These are phyloP conservation scores for Cystobasidium sp. DNA, from an alignment of 1,284 basidiomycete species.

Conservation along the genomic window DNA sequence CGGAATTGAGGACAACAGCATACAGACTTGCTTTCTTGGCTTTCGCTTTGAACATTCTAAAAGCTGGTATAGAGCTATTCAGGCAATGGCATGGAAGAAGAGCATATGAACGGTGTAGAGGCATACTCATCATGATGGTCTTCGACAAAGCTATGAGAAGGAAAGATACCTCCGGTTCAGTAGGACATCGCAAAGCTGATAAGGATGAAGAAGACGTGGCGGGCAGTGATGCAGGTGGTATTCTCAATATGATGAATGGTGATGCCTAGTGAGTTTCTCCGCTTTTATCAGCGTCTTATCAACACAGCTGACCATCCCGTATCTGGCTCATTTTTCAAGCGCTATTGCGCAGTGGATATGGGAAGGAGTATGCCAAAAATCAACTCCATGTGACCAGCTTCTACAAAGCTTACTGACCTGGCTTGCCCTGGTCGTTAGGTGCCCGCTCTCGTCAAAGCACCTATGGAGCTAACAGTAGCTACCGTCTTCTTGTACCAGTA, in stretches of 20 bases:
- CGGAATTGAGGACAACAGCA: conserved; percentile 61
- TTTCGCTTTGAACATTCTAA: conserved; percentile 65
- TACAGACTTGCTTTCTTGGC: conserved; percentile 72
- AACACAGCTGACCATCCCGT: background rate
- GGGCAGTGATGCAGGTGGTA: conserved; percentile 20
- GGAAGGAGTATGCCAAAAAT: conserved; percentile 15
- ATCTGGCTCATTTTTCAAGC: background rate
- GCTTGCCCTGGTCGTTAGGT: conserved; percentile 19
- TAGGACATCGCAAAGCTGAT: conserved; percentile 57
- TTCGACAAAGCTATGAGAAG: conserved; percentile 88
- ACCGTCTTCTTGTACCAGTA: conserved; percentile 77
- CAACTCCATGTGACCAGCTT: background rate
- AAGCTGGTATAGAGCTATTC: conserved; percentile 73
- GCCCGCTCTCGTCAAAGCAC: conserved; percentile 59
- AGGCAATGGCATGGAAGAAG: conserved; percentile 78
- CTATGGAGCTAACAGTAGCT: conserved; percentile 79
- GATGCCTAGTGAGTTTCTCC: conserved; percentile 48
- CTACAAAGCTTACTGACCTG: background rate
- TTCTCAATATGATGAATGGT: conserved; percentile 57
- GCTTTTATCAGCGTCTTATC: background rate
- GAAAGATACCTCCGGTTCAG: conserved; percentile 78
- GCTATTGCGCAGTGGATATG: conserved; percentile 45
- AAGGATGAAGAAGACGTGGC: conserved; percentile 59
- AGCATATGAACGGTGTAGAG: conserved; percentile 70
- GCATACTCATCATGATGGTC: conserved; percentile 77